Conservation (phyloP, 202 grass and related monocot genomes). For the Setaria viridis region DNA sequence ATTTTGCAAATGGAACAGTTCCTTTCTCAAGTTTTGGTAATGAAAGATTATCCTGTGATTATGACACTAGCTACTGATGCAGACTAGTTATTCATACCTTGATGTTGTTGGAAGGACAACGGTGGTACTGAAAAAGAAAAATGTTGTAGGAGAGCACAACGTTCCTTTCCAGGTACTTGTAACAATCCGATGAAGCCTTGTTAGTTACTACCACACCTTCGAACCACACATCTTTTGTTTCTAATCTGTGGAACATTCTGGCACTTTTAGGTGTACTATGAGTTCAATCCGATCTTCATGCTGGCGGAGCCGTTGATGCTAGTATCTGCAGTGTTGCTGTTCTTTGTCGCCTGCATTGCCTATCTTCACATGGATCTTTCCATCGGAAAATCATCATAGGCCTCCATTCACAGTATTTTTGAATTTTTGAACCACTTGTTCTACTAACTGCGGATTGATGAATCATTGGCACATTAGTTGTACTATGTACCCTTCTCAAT, state of each 20-base stretch:
- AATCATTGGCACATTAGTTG: constrained; percentile 11
- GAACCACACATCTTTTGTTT: background rate
- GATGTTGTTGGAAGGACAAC: constrained; percentile 77
- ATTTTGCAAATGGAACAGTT: background rate
- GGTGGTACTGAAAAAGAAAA: constrained; percentile 73
- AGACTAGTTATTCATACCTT: constrained; percentile 81
- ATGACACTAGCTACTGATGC: constrained; percentile 38
- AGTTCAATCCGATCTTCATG: constrained; percentile 82
- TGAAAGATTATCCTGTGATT: constrained; percentile 22
- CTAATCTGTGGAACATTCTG: constrained; percentile 24
- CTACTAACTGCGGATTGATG: constrained; percentile 24
- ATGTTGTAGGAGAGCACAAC: constrained; percentile 73
- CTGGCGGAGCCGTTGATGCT: constrained; percentile 81
- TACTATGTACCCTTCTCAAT: background rate
- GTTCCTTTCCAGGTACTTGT: constrained; percentile 74
- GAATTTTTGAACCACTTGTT: constrained; percentile 7
- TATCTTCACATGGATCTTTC: constrained; percentile 80
- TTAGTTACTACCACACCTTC: constrained; percentile 10
- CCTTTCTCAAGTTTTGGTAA: constrained; percentile 11
- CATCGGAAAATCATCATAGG: constrained; percentile 59
- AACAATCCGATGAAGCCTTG: background rate
- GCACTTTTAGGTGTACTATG: constrained; percentile 69
- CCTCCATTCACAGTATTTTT: constrained; percentile 1
- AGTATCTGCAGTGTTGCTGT: constrained; percentile 62
- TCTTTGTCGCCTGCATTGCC: constrained; percentile 67